A percentile compares a stretch with the other conserved stretches of the same genome.
Conservation (phyloP, 306 rosid species). For the Rubus parviflorus region DNA sequence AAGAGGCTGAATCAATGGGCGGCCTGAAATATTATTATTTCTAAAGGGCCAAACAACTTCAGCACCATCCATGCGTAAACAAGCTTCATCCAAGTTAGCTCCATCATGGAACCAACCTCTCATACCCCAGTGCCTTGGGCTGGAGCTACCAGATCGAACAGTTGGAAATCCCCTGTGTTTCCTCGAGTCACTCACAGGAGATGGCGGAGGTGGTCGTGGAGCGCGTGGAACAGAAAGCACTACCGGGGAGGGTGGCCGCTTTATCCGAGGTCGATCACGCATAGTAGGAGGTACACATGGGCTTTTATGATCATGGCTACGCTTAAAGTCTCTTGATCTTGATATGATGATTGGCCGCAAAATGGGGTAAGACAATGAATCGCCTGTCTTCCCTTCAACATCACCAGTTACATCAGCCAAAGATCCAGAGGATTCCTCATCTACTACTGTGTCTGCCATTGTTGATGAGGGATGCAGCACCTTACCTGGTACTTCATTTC, state of each 20-base stretch:
- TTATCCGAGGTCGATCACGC: conserved; percentile 85
- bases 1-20: conserved; percentile 80
- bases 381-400: conserved; percentile 66
- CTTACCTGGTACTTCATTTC: conserved; percentile 76
- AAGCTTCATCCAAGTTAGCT: conserved; percentile 77
- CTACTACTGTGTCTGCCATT: conserved; percentile 54
- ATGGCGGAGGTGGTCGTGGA: conserved; percentile 89
- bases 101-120: conserved; percentile 95
- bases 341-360: conserved; percentile 85
- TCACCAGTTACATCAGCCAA: conserved; percentile 59
- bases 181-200: conserved; percentile 80
- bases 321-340: conserved; percentile 70
- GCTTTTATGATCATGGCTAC: conserved; percentile 68
- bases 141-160: conserved; percentile 96
- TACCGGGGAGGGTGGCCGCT: conserved; percentile 91
- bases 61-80: conserved; percentile 83
- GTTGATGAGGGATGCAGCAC: conserved; percentile 67
- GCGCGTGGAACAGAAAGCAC: conserved; percentile 89
- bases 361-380: conserved; percentile 76
- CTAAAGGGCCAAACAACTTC: conserved; percentile 98
- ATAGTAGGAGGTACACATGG: conserved; percentile 82
- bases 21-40: conserved; percentile 63
- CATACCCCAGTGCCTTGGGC: conserved; percentile 98
- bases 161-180: conserved; percentile 91
- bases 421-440: conserved; percentile 71